phyloP scores from a whole-genome alignment of 2,329 filamentous ascomycete species.

The Clonostachys rosea region DNA sequence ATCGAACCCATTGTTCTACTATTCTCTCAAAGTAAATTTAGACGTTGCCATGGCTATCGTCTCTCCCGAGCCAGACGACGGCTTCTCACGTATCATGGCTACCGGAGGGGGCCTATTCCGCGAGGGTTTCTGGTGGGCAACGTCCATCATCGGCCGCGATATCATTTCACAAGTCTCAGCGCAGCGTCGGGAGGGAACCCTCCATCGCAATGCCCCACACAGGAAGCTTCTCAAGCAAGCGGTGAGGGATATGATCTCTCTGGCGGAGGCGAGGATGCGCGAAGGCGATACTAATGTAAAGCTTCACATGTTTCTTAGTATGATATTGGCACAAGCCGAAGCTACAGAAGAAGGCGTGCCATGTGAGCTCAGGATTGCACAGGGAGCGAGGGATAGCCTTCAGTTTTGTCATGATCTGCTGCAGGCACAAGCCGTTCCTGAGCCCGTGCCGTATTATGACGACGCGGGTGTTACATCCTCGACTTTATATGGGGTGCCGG shows the following conservation, averaged over 20 bases:
- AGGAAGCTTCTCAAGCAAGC: constrained; percentile 20
- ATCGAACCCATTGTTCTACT: constrained; percentile 39
- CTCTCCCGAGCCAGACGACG: constrained; percentile 24
- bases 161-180: constrained; percentile 22
- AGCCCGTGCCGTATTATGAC: too few relatives aligned
- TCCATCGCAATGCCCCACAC: constrained; percentile 10
- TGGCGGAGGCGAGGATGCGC: constrained; percentile 23
- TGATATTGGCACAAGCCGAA: constrained; percentile 30
- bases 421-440: not conserved
- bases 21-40: constrained; percentile 40
- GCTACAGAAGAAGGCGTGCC: not conserved
- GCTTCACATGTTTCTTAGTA: constrained; percentile 28
- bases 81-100: constrained; percentile 27
- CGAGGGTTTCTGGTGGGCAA: constrained; percentile 27
- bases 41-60: constrained; percentile 33
- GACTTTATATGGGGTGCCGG: not conserved
- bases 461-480: not conserved
- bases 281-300: constrained; percentile 39
- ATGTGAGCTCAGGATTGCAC: not conserved
- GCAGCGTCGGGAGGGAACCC: constrained; percentile 18
- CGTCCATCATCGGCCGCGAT: constrained; percentile 24
- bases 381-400: not conserved
- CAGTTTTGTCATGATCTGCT: not conserved
- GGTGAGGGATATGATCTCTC: constrained; percentile 15
- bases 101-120: constrained; percentile 33